Conservation (phyloP, 371 early-diverging fungal species). For the Batkoa obscura region DNA sequence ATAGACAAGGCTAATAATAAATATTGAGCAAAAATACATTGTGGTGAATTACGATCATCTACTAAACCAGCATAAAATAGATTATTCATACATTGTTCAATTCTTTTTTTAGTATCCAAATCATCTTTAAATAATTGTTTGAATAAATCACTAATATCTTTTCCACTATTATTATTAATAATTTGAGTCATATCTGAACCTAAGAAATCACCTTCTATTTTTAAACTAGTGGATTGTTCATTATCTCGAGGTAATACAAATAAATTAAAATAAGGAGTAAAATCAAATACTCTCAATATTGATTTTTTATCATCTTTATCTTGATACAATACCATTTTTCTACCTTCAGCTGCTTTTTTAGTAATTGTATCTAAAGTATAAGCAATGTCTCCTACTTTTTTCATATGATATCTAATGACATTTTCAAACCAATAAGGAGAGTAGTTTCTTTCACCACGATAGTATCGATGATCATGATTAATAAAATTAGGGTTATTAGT, state of each 20-base stretch:
- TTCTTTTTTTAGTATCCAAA: conserved; percentile 26
- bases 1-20: conserved; percentile 57
- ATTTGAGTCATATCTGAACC: conserved; percentile 29
- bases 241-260: conserved; percentile 8
- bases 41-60: conserved; percentile 55
- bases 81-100: conserved; percentile 52
- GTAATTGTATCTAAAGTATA: conserved; percentile 18
- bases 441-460: conserved; percentile 1
- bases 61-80: conserved; percentile 78
- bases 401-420: conserved; percentile 29
- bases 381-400: conserved; percentile 43
- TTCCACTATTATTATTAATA: conserved; percentile 45
- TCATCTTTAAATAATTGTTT: conserved; percentile 39
- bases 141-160: conserved; percentile 11
- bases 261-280: conserved; percentile 39
- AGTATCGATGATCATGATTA: conserved; percentile 34
- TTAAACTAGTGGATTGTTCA: conserved; percentile 11
- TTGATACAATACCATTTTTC: conserved; percentile 33
- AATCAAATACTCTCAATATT: conserved; percentile 50
- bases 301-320: conserved; percentile 28
- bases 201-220: conserved; percentile 22
- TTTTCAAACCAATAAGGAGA: conserved; percentile 38
- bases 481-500: conserved; percentile 15
- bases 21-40: conserved; percentile 78
- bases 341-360: conserved; percentile 20